Evolutionary conservation across 768 basidiomycete species (phyloP), one percentile per base, ranked within the genome.

Genomic region (Rhizopogon salebrosus): DNA sequence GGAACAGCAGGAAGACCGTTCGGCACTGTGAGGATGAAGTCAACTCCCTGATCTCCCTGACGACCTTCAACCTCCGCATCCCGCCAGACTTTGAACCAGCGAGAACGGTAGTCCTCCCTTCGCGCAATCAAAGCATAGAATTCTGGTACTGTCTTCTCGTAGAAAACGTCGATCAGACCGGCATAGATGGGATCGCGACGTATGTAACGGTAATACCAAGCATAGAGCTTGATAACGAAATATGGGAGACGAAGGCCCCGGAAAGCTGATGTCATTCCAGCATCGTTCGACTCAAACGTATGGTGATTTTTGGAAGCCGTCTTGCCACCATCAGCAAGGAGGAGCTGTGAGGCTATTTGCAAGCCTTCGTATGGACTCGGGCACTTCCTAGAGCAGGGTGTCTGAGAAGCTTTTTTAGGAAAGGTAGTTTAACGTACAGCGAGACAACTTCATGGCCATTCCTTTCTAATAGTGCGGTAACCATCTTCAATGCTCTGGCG

Each of bases 1-100:
- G 77, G 75, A 20, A 84, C 66, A 0, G 85, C 85, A 2, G 85
- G 82, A 39, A 81, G 67, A n/a, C 82, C 73, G 57, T 81, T 78
- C 11, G 81, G 82, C 6, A 82, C 83, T 2, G 78, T 85, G 49
- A 84, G 64, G 20, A 85, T 69, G 63, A 82, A 86, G 64, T 88
- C 85, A 4, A 87, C 66, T 5, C 77, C 67, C 67, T 79, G 52
- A 70, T 71, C 58, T 68, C 62, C 66, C 27, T 7, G 48, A 18
- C 41, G 54, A 22, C 59, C 62, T 39, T 66, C 64, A 6, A 60
- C 64, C 18, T 62, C 51, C 2, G 43, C 45, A 18, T 46, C 54
- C 6, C 72, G 58, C 70, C 70, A 70, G 26, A 69, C 61, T 29
- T 60, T 63, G 58, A 70, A 71, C 71, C 76, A 78, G 42, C 60